These are phyloP conservation scores for Osmanthus fragrans DNA, from an alignment of 257 asterid species.

Conservation along the genomic window DNA sequence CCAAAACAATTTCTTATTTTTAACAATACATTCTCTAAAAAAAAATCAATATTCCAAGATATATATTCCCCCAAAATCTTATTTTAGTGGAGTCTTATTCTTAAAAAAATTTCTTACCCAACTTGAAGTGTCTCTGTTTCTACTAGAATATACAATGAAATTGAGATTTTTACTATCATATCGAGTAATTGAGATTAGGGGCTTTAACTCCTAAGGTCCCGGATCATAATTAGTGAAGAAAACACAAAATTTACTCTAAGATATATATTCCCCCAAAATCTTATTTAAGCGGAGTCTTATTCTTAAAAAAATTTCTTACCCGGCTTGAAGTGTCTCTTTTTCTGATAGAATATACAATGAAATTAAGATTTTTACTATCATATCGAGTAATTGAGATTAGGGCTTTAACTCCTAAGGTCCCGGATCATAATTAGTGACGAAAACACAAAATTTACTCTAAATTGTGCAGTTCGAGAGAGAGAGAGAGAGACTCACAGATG, in stretches of 20 bases:
- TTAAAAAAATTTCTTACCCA: background rate
- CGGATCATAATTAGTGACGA: background rate
- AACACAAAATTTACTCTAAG: background rate
- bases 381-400: background rate
- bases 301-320: too few species aligned
- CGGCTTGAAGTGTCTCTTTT: too few species aligned
- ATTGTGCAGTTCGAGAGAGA: background rate
- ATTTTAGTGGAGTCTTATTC: too few species aligned
- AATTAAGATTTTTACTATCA: background rate
- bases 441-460: background rate
- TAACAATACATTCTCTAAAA: too few species aligned
- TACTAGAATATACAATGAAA: background rate
- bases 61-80: too few species aligned
- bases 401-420: background rate
- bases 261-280: too few species aligned
- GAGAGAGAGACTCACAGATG: conserved; percentile 34
- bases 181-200: background rate
- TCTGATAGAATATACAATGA: background rate
- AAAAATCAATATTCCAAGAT: too few species aligned
- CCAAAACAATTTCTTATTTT: too few species aligned
- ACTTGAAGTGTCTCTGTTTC: background rate
- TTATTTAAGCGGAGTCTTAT: too few species aligned
- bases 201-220: background rate
- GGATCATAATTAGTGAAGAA: background rate
- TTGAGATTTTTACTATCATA: background rate